Evolutionary conservation across 345 rosid genomes (phyloP).

Genomic region (Gynandropsis gynandra): DNA sequence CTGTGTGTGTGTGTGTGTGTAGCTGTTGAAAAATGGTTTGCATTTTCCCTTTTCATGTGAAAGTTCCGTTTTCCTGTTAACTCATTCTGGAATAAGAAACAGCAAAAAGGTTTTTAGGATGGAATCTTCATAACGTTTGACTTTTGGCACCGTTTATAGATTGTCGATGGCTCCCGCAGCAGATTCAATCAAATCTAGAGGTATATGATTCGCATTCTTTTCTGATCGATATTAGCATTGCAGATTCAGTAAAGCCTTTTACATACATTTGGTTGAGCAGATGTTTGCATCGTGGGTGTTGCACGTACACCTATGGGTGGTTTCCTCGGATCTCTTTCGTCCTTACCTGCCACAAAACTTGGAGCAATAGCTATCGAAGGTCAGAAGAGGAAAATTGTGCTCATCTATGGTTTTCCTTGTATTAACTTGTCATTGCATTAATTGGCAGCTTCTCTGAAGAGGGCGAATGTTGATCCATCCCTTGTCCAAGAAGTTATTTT

Average conservation of each 20-base stretch:
- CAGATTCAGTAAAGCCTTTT: not conserved
- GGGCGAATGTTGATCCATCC: slow-evolving; percentile 81
- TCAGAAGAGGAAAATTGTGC: slow-evolving; percentile 12
- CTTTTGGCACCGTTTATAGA: slow-evolving; percentile 5
- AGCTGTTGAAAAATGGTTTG: no score
- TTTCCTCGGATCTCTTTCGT: slow-evolving; percentile 79
- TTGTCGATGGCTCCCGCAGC: slow-evolving; percentile 47
- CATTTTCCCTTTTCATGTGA: no score
- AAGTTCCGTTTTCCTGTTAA: no score
- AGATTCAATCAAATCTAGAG: slow-evolving; percentile 74
- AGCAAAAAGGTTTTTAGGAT: not conserved
- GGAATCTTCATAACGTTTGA: not conserved
- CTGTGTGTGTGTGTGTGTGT: no score
- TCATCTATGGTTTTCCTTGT: slow-evolving; percentile 10
- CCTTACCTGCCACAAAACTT: slow-evolving; percentile 85
- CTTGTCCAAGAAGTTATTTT: slow-evolving; percentile 87
- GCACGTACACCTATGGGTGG: slow-evolving; percentile 98
- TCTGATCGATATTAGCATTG: not conserved
- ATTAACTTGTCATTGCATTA: slow-evolving; percentile 6
- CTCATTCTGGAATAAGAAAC: no score
- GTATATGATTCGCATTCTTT: slow-evolving; percentile 26
- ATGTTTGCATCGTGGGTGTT: slow-evolving; percentile 96
- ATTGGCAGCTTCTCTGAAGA: slow-evolving; percentile 75
- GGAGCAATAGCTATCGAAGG: slow-evolving; percentile 88
- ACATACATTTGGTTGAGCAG: slow-evolving; percentile 29